Base-by-base conservation (phyloP, 148 eudicot species). In the Dianthus caryophyllus region DNA sequence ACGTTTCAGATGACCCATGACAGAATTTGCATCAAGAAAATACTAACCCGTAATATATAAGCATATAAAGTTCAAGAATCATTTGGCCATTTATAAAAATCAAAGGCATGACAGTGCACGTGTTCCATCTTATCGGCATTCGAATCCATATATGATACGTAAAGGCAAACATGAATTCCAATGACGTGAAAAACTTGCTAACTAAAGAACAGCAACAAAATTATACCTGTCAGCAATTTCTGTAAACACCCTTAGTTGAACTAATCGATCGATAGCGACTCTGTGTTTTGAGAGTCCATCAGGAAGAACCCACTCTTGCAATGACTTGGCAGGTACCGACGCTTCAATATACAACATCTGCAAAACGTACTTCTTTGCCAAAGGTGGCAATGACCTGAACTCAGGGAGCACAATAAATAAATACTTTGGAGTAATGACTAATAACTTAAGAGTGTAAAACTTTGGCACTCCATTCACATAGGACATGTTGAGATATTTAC, bases 221-320 rank as follows among this genome's bases (percentile, higher is more conserved):
- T 31, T 48, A 52, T 83, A 93, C 98, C 96, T 88, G 56, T 89
- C 96, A 70, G 77, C 72, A 62, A 79, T 75, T 80, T 93, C 96
- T 59, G 74, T 73, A 50, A 89, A 74, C 30, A 93, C 75, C 69
- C 96, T 86, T 68, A 93, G 71, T 74, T 93, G 98, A 79, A 89
- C 61, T 76, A 93, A 82, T 65, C 92, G 84, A 74, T 93, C 96
- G 71, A 93, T 73, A 31, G 98, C 88, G 31, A 86, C 95, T 75
- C 79, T 87, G 70, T 93, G 96, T 73, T 93, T 93, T 16, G 95
- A 83, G 10, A 73, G 54, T 26, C 96, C 98, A 78, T 89, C 98
- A 56, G 88, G 69, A 70, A 90, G 90, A 68, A 93, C 89, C 98
- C 98, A 93, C 69, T 84, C 98, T 73, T 87, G 85, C 87, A 93